Percentiles rank a stretch among this genome's conserved stretches.
phyloP scores from a whole-genome alignment of 129 eudicot genomes.

The Chrysanthemum seticuspe region DNA sequence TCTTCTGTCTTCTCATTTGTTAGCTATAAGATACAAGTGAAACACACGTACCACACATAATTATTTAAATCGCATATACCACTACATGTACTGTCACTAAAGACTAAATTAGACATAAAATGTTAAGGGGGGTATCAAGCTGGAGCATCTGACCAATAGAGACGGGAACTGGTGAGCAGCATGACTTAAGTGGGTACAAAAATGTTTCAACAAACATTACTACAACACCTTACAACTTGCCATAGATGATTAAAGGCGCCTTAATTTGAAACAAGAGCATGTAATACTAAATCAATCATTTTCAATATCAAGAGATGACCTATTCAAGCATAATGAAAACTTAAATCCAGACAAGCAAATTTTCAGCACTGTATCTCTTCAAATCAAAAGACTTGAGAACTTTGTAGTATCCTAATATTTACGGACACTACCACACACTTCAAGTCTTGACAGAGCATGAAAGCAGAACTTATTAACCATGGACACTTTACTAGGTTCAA shows the following conservation, averaged over 20 bases:
- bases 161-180: too few species aligned
- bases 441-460: conserved; percentile 26
- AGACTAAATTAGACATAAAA: too few species aligned
- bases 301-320: background rate
- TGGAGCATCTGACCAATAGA: too few species aligned
- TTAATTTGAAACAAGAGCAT: background rate
- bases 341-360: background rate
- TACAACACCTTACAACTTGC: background rate
- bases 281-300: background rate
- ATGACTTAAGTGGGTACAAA: background rate
- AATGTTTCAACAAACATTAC: background rate
- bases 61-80: too few species aligned
- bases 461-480: conserved; percentile 11
- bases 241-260: background rate
- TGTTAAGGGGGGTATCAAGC: too few species aligned
- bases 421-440: conserved; percentile 24
- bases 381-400: background rate
- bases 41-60: too few species aligned
- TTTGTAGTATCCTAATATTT: conserved; percentile 9
- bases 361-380: background rate
- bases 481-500: conserved; percentile 6
- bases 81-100: too few species aligned
- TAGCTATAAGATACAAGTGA: too few species aligned
- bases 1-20: too few species aligned
- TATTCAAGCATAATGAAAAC: background rate